Evolutionary conservation across 768 basidiomycete genomes (phyloP), one percentile per base, ranked within the genome.

Genomic region (Lactarius psammicola): DNA sequence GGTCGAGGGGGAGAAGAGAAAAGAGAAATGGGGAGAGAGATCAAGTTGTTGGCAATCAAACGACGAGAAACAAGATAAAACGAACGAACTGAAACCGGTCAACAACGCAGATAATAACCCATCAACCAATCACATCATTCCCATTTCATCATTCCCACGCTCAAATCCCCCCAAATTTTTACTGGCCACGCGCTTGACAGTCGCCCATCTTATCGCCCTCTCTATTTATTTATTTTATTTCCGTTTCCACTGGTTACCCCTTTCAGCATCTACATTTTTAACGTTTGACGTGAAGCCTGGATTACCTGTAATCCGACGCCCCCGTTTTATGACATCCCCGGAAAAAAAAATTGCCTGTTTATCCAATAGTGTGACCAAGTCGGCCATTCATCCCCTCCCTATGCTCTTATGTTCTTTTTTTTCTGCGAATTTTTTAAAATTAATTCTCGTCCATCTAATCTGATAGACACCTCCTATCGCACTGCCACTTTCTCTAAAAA

Each of bases 101-200:
- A 33, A 49, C 44, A 42, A 23, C 11, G n/a, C 13, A 51, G 49
- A 51, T 51, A 51, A 51, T 49, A 15, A 0, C 42, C 23, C 53
- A 62, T 68, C 65, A 68, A 18, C 67, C 67, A 68, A 68, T 68
- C 67, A 68, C n/a, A 55, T 9, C 55, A 0, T 4, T 2, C 13
- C 40, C 30, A 62, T 68, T 68, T 59, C 42, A 56, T 38, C 15
- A 13, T 62, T 68, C 67, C 28, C 67, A 67, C 67, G 67, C 49
- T 33, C 30, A 17, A 33, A 53, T 53, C 3, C 55, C 49, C 57
- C 65, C 57, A 23, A 8, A 9, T 51, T 13, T 40, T 49, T 49
- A 23, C 11, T 40, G 40, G 40, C 40, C 18, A 40, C 36, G 10
- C 13, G 2, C 40, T 49, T 34, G 9, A 31, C 53, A 56, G 18